Evolutionary conservation across 352 stramenopile genomes (phyloP).

Genomic region (Ophiocytium majus): DNA sequence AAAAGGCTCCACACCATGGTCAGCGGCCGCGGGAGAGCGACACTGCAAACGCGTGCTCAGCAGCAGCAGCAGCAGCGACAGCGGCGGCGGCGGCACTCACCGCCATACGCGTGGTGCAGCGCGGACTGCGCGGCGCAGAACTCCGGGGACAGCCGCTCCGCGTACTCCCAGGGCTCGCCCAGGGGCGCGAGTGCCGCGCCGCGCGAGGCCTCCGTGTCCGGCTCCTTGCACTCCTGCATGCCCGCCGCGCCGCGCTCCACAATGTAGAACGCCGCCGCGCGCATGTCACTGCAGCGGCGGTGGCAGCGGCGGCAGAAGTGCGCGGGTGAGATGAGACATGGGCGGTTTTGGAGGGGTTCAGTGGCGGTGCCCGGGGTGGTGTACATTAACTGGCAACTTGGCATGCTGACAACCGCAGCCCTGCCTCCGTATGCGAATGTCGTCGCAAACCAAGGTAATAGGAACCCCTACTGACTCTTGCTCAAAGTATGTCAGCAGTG

Average conservation of each 20-base stretch:
- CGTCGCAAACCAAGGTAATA: too few relatives aligned
- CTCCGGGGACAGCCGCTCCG: constrained; percentile 57
- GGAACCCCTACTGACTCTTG: too few relatives aligned
- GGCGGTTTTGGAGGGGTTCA: too few relatives aligned
- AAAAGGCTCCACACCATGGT: too few relatives aligned
- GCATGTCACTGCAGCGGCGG: constrained; percentile 55
- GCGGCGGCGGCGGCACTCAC: neutral
- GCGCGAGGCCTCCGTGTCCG: constrained; percentile 30
- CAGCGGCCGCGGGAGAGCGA: constrained; percentile 1
- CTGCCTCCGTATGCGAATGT: too few relatives aligned
- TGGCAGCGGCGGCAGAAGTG: too few relatives aligned
- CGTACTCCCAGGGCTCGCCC: constrained; percentile 57
- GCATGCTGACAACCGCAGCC: too few relatives aligned
- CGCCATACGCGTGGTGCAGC: constrained; percentile 59
- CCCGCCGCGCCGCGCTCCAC: constrained; percentile 36
- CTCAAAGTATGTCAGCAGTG: too few relatives aligned
- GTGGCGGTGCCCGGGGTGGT: neutral
- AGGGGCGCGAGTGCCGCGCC: constrained; percentile 40
- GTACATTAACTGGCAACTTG: constrained; percentile 45
- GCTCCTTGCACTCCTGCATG: constrained; percentile 52
- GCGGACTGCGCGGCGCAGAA: constrained; percentile 56
- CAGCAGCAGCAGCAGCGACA: neutral
- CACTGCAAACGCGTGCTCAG: neutral
- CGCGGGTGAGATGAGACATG: too few relatives aligned
- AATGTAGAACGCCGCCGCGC: constrained; percentile 60